Percentiles rank a stretch among this genome's conserved stretches.
Evolutionary conservation across 2,329 filamentous ascomycete species (phyloP).

Genomic region (Microdochium bolleyi): DNA sequence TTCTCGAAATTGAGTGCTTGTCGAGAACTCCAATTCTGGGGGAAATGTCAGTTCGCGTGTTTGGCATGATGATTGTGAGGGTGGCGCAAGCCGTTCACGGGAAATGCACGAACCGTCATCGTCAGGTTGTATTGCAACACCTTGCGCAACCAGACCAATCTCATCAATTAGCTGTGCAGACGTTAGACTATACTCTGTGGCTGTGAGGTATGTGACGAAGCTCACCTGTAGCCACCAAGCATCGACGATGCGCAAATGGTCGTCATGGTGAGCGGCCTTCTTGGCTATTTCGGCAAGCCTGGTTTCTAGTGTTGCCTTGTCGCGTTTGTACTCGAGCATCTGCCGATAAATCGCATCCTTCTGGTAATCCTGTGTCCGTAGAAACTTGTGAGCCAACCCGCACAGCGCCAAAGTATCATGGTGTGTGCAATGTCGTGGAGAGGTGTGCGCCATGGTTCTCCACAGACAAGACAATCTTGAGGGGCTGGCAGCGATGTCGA

Average conservation of each 20-base stretch:
- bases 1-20: conserved; percentile 54
- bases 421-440: conserved; percentile 5
- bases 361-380: conserved; percentile 63
- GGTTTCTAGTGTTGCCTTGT: conserved; percentile 72
- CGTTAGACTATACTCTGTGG: conserved; percentile 2
- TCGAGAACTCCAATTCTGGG: conserved; percentile 47
- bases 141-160: conserved; percentile 49
- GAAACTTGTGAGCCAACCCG: conserved; percentile 25
- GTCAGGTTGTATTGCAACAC: conserved; percentile 34
- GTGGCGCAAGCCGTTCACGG: background rate
- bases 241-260: conserved; percentile 85
- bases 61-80: background rate
- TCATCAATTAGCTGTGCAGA: conserved; percentile 52
- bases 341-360: conserved; percentile 96
- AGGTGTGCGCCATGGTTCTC: no score
- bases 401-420: conserved; percentile 13
- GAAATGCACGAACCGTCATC: conserved; percentile 18
- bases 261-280: conserved; percentile 75
- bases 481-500: no score
- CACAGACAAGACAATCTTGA: no score
- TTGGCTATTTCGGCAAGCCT: conserved; percentile 76
- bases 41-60: conserved; percentile 11
- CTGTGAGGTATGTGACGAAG: conserved; percentile 4
- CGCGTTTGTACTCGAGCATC: conserved; percentile 96
- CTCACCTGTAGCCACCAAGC: conserved; percentile 89